These are phyloP conservation scores for Calocybe gangraenosa DNA, from an alignment of 768 basidiomycete species.

Conservation along the genomic window DNA sequence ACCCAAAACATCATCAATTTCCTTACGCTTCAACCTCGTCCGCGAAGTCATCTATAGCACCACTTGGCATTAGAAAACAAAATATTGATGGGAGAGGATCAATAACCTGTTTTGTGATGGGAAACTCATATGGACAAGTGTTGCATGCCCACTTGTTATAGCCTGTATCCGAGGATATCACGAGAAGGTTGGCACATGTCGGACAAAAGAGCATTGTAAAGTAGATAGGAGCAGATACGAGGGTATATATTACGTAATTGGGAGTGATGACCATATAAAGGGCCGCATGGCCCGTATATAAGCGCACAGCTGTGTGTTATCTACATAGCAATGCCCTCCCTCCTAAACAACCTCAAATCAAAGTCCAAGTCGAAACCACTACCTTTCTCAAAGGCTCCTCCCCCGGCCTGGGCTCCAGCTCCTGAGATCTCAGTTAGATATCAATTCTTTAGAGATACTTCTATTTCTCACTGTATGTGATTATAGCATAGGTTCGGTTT, in stretches of 20 bases:
- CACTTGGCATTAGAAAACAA: not conserved
- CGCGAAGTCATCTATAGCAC: slow-evolving; percentile 82
- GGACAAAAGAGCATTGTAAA: slow-evolving; percentile 88
- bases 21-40: slow-evolving; percentile 81
- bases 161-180: slow-evolving; percentile 72
- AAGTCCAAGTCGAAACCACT: not conserved
- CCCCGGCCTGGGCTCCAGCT: slow-evolving; percentile 59
- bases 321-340: slow-evolving; percentile 6
- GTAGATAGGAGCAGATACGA: too few species aligned
- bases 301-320: too few species aligned
- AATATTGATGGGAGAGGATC: slow-evolving; percentile 16
- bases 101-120: slow-evolving; percentile 71
- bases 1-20: slow-evolving; percentile 93
- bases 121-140: slow-evolving; percentile 94
- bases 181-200: slow-evolving; percentile 84
- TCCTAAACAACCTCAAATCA: slow-evolving; percentile 10
- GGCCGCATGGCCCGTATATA: too few species aligned
- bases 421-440: slow-evolving; percentile 42
- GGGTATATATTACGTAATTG: too few species aligned
- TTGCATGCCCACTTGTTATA: slow-evolving; percentile 94
- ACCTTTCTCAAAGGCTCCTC: slow-evolving; percentile 16
- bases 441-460: not conserved
- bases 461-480: not conserved
- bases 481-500: slow-evolving; percentile 42
- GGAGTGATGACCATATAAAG: too few species aligned